These are phyloP conservation scores for Earliella scabrosa DNA, from an alignment of 1,284 basidiomycete genomes.

Conservation along the genomic window DNA sequence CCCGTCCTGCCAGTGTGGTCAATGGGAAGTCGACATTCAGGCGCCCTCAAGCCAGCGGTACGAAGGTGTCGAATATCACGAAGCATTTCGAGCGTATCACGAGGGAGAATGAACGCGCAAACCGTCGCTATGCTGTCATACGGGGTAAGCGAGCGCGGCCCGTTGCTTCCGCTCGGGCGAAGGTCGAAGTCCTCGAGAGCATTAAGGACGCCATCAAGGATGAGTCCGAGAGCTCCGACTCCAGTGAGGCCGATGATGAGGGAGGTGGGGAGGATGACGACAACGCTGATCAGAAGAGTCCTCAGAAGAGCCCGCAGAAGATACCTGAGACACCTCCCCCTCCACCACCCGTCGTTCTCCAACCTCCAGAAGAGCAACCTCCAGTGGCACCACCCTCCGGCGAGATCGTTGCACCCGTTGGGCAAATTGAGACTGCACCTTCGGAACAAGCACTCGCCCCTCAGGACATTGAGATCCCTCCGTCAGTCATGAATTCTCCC, in stretches of 20 bases:
- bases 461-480: slow-evolving; percentile 36
- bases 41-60: slow-evolving; percentile 51
- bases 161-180: slow-evolving; percentile 88
- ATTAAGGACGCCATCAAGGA: slow-evolving; percentile 93
- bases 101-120: slow-evolving; percentile 70
- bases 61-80: slow-evolving; percentile 76
- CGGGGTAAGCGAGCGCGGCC: slow-evolving; percentile 92
- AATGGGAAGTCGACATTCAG: slow-evolving; percentile 56
- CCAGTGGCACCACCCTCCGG: neutral
- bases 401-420: neutral
- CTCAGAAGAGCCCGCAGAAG: slow-evolving; percentile 10
- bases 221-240: slow-evolving; percentile 79
- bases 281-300: slow-evolving; percentile 14
- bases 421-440: neutral
- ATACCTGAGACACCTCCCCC: slow-evolving; percentile 6
- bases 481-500: slow-evolving; percentile 57
- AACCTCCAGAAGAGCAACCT: slow-evolving; percentile 1
- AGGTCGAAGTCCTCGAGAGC: slow-evolving; percentile 90
- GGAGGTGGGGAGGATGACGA: slow-evolving; percentile 73
- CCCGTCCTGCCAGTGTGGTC: slow-evolving; percentile 46
- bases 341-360: slow-evolving; percentile 33
- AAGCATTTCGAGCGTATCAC: slow-evolving; percentile 78
- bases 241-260: slow-evolving; percentile 90
- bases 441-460: neutral
- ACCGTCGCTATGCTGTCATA: slow-evolving; percentile 75